Base-by-base conservation (phyloP, 2,329 filamentous ascomycete species). In the Stemphylium lycopersici region DNA sequence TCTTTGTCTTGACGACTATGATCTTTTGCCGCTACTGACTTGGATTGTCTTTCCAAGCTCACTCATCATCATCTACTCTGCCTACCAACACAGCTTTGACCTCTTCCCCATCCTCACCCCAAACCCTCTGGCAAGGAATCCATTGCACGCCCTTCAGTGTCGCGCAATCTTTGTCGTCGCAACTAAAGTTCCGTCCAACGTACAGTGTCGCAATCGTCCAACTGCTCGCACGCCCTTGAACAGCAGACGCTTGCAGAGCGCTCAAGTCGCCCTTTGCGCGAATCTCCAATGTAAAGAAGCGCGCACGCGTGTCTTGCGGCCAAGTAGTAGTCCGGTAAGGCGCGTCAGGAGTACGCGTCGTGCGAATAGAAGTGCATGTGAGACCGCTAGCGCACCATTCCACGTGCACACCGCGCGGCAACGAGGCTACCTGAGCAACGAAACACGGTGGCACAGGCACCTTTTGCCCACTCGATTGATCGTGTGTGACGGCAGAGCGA, bases 341-440 rank as follows among this genome's bases (percentile, higher is more conserved):
- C 4, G 4, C 10, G 13, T 49, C 32, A 6, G 36, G 12, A 15
- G 40, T 10, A 3, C 22, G 38, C 6, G 22, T 12, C 16, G 33
- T 40, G 2, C 33, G 16, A 38, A 61, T 42, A 1, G 41, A 40
- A 5, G 26, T 5, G 12, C 39, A 38, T 0, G 62, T 52, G 6
- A 89, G 73, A 0, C 90, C 90, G 3, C 85, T 70, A 52, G 88
- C 87, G 63, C 90, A 88, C 93, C 93, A 99, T 78, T 99, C 95
- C 10, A 97, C 85, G 33, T 81, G 81, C 24, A 89, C 88, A 13
- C 79, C 80, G 16, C 90, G 84, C 1, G 95, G 95, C 11, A 99
- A 80, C 61, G 87, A 84, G 38, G 87, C 83, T 1, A 97, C 89
- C 68, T 95, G 87, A 1, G 87, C 88, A 0, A 88, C 83, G 69